These are phyloP conservation scores for Neurospora intermedia DNA, from an alignment of 495 filamentous ascomycete species.

Conservation along the genomic window DNA sequence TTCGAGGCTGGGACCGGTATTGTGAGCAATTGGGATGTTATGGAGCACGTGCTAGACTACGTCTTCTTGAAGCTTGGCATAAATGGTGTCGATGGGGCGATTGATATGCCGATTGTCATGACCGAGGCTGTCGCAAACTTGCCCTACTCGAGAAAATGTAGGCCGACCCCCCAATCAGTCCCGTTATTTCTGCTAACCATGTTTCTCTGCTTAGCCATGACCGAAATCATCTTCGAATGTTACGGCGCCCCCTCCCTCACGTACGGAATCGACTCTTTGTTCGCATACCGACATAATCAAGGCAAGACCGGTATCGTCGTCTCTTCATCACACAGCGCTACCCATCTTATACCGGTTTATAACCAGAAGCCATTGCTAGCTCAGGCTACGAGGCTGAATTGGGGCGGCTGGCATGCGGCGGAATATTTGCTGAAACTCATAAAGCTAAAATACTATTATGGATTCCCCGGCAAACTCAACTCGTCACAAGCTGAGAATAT, in stretches of 20 bases:
- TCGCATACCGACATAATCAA: constrained; percentile 85
- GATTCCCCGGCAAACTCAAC: constrained; percentile 73
- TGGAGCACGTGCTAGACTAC: constrained; percentile 88
- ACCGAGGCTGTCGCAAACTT: constrained; percentile 90
- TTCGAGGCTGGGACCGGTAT: constrained; percentile 88
- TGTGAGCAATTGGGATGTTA: constrained; percentile 92
- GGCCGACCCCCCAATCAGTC: constrained; percentile 13
- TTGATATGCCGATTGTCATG: constrained; percentile 87
- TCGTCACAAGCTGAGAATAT: constrained; percentile 77
- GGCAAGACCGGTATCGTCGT: constrained; percentile 83
- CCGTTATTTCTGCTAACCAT: not conserved
- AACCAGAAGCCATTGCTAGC: constrained; percentile 71
- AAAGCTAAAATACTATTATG: constrained; percentile 77
- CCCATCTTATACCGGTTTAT: constrained; percentile 90
- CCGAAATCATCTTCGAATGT: constrained; percentile 90
- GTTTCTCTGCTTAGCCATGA: constrained; percentile 58
- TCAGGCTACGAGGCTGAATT: constrained; percentile 81
- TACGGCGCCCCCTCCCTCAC: constrained; percentile 80
- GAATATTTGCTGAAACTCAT: constrained; percentile 88
- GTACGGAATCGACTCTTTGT: constrained; percentile 91
- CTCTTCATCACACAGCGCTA: constrained; percentile 84
- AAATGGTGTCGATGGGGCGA: constrained; percentile 56
- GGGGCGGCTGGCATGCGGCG: constrained; percentile 80
- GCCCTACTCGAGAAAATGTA: constrained; percentile 75
- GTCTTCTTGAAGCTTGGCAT: constrained; percentile 86